A percentile compares a stretch with the other conserved stretches of the same genome.
phyloP scores from a whole-genome alignment of 768 basidiomycete genomes.

The Infundibulicybe gibba region DNA sequence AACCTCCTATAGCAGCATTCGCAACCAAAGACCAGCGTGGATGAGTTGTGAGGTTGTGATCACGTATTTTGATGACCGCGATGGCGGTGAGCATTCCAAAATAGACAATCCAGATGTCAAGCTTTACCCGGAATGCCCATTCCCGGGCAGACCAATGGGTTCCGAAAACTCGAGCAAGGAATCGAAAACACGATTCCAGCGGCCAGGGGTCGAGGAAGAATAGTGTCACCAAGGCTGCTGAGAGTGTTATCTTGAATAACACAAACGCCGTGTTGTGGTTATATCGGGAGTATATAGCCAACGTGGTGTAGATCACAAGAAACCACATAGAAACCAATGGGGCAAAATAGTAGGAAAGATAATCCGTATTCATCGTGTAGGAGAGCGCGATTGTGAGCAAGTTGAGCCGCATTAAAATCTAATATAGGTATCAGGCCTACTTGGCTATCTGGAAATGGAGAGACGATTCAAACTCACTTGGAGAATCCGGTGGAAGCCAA shows the following conservation, averaged over 20 bases:
- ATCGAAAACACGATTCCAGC: constrained; percentile 58
- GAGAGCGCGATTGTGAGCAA: constrained; percentile 77
- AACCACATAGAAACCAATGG: constrained; percentile 92
- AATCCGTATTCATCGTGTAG: constrained; percentile 91
- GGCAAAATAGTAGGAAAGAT: constrained; percentile 88
- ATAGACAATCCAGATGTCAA: constrained; percentile 90
- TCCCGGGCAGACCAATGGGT: constrained; percentile 85
- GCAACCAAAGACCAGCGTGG: constrained; percentile 56
- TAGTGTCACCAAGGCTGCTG: constrained; percentile 58
- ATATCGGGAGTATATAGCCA: constrained; percentile 64
- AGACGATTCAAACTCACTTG: constrained; percentile 41
- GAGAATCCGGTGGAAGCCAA: constrained; percentile 71
- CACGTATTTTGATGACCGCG: constrained; percentile 70
- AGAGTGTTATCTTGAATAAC: constrained; percentile 64
- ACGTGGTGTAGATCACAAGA: constrained; percentile 78
- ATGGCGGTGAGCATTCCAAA: constrained; percentile 80
- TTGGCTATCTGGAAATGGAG: constrained; percentile 4
- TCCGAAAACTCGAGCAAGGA: constrained; percentile 61
- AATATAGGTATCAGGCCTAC: constrained; percentile 5
- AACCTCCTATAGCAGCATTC: constrained; percentile 45
- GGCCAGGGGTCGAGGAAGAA: constrained; percentile 65
- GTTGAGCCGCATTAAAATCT: constrained; percentile 82
- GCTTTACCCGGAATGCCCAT: constrained; percentile 85
- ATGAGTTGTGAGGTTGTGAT: constrained; percentile 66
- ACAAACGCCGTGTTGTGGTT: constrained; percentile 72